phyloP scores from a whole-genome alignment of 2,329 filamentous ascomycete species.

The Penicillium sclerotigenum region DNA sequence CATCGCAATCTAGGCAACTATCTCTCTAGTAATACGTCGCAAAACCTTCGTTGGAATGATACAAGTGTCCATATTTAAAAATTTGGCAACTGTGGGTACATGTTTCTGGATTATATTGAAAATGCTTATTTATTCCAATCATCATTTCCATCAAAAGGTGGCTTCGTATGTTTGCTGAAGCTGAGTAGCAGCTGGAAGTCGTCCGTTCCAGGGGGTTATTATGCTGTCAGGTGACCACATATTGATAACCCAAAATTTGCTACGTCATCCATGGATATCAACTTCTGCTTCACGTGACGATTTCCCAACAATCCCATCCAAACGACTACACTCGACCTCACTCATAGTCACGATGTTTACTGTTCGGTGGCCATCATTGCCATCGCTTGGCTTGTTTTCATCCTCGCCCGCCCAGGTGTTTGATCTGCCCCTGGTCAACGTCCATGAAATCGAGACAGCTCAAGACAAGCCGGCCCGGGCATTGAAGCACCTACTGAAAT shows the following conservation, averaged over 20 bases:
- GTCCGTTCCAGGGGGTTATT: no score
- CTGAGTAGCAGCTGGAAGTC: not conserved
- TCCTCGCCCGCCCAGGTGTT: slow-evolving; percentile 22
- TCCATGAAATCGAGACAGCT: slow-evolving; percentile 75
- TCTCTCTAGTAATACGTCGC: not conserved
- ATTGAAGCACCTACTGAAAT: slow-evolving; percentile 83
- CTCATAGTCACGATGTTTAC: slow-evolving; percentile 18
- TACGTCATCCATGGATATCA: slow-evolving; percentile 10
- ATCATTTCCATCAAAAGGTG: no score
- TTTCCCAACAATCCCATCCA: slow-evolving; percentile 23
- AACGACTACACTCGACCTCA: not conserved
- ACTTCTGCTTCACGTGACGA: slow-evolving; percentile 8
- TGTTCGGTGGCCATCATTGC: slow-evolving; percentile 25
- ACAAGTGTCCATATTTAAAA: not conserved
- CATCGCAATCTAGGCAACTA: not conserved
- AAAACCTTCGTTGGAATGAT: not conserved
- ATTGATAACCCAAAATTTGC: slow-evolving; percentile 5
- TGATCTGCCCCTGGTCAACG: slow-evolving; percentile 63
- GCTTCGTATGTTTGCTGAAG: not conserved
- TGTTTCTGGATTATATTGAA: not conserved
- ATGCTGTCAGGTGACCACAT: not conserved
- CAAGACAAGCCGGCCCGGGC: slow-evolving; percentile 76
- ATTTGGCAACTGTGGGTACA: not conserved
- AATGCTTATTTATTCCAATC: not conserved
- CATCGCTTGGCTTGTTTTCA: slow-evolving; percentile 26